Percentiles rank a stretch among this genome's conserved stretches.
phyloP scores from a whole-genome alignment of 495 filamentous ascomycete species.

The Hypoxylon lenormandii region DNA sequence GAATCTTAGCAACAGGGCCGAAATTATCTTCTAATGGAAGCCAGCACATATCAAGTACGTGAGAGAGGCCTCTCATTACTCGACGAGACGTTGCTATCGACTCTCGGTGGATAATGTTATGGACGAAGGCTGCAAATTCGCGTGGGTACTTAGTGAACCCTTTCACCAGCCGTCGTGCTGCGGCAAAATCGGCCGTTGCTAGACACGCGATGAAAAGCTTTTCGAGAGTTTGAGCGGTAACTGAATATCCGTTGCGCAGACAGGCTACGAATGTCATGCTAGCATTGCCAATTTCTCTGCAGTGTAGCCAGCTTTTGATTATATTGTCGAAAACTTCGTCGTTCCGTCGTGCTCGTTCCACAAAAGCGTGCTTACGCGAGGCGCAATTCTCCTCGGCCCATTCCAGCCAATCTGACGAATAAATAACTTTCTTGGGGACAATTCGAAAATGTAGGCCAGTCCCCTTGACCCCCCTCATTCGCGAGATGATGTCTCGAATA shows the following conservation, averaged over 20 bases:
- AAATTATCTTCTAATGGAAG: slow-evolving; percentile 32
- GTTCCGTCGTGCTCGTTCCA: slow-evolving; percentile 47
- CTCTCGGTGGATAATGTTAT: slow-evolving; percentile 20
- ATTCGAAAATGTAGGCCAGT: slow-evolving; percentile 37
- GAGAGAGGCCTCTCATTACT: slow-evolving; percentile 28
- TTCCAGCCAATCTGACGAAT: slow-evolving; percentile 25
- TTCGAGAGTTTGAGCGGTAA: slow-evolving; percentile 47
- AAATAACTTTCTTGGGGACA: slow-evolving; percentile 16
- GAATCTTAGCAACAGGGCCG: background rate
- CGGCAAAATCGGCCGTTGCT: slow-evolving; percentile 40
- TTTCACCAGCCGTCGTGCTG: slow-evolving; percentile 44
- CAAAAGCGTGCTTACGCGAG: slow-evolving; percentile 35
- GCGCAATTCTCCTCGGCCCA: slow-evolving; percentile 39
- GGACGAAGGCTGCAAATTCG: slow-evolving; percentile 14
- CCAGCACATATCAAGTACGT: slow-evolving; percentile 39
- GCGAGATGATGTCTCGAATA: slow-evolving; percentile 55
- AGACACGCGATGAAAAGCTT: slow-evolving; percentile 53
- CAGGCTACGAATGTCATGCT: slow-evolving; percentile 51
- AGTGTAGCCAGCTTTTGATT: slow-evolving; percentile 56
- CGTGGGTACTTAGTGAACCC: slow-evolving; percentile 48
- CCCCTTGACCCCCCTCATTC: slow-evolving; percentile 54
- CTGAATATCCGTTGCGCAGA: slow-evolving; percentile 44
- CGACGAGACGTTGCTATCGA: slow-evolving; percentile 27
- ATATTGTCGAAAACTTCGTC: slow-evolving; percentile 52
- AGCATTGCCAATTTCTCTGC: slow-evolving; percentile 51